A percentile compares a stretch with the other conserved stretches of the same genome.
phyloP scores from a whole-genome alignment of 1,284 basidiomycete genomes.

The Leccinum fuscescens region DNA sequence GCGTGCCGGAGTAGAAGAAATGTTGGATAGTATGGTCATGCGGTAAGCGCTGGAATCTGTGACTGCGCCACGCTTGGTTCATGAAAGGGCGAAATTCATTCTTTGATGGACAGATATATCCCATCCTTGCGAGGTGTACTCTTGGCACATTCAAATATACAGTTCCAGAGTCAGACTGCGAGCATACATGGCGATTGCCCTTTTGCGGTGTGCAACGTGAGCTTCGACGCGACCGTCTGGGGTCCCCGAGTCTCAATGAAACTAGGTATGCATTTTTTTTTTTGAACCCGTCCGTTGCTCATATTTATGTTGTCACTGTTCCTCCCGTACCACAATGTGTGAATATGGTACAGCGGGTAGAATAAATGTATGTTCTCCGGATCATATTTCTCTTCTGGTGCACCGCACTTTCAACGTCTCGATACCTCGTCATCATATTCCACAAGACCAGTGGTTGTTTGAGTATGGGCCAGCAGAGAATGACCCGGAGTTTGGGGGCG shows the following conservation, averaged over 20 bases:
- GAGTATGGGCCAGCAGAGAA: constrained; percentile 80
- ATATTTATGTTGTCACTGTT: constrained; percentile 4
- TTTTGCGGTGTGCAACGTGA: constrained; percentile 74
- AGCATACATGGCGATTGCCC: constrained; percentile 84
- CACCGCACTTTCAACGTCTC: constrained; percentile 97
- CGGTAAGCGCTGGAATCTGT: constrained; percentile 53
- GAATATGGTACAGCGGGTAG: constrained; percentile 62
- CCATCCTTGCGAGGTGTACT: constrained; percentile 86
- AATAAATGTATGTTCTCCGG: constrained; percentile 89
- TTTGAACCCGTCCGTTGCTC: background rate
- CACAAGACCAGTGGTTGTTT: constrained; percentile 78
- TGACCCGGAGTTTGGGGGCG: constrained; percentile 65
- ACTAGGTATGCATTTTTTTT: constrained; percentile 56
- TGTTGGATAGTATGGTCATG: constrained; percentile 93
- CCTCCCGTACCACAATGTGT: background rate
- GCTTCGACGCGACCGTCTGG: constrained; percentile 89
- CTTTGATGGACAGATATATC: constrained; percentile 65
- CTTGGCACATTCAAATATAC: constrained; percentile 79
- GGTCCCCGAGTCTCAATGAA: constrained; percentile 83
- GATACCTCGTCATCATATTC: constrained; percentile 92
- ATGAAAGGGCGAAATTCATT: background rate
- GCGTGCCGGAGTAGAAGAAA: constrained; percentile 75
- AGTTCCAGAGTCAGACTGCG: constrained; percentile 68
- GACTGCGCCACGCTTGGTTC: constrained; percentile 2
- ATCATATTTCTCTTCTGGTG: constrained; percentile 90